Evolutionary conservation across 108 stramenopile genomes (phyloP), one percentile per base, ranked within the genome.

Genomic region (Phaeodactylum tricornutum): DNA sequence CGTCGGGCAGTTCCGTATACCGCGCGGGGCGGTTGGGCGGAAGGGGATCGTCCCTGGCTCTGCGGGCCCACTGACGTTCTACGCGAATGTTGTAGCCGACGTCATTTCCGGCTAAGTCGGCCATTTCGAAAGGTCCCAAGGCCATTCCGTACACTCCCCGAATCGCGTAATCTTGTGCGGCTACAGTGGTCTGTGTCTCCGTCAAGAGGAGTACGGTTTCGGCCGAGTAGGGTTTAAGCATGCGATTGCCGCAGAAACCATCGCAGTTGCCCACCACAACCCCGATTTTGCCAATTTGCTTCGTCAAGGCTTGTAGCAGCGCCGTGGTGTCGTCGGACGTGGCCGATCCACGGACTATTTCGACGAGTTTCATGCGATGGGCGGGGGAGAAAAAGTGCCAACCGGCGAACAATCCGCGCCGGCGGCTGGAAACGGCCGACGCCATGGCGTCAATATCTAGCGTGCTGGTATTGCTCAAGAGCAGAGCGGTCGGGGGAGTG

Each of bases 321-420:
- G 84, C 79, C 29, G 74, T 57, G 1, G 91, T 88, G 29, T 68
- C 74, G 9, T 63, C 37, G 1, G 67, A 62, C 6, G 95, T 83
- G 16, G 58, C 62, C 23, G 51, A 56, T 5, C 92, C 91, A 14
- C 59, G 45, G 16, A 98, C 88, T 49, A 93, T 93, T 69, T 97
- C 96, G 0, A 97, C 87, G 4, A 95, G 59, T 33, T 89, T 87
- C 96, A 97, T 97, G 24, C 93, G 52, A 50, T 96, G 84, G 2
- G 95, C 95, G 0, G 95, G 95, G 25, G 68, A 74, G 69, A 98
- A 98, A 64, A 98, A 98, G 61, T 98, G 95, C 94, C 91, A 96
- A 8, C 97, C 97, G 45, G 79, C 81, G 59, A 79, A 90, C 22
- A 48, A 82, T n/a, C 46, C 52, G 24, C 77, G 79, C 25, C 79